Evolutionary conservation across 2,329 filamentous ascomycete species (phyloP).

Genomic region (Epichloe sp.): DNA sequence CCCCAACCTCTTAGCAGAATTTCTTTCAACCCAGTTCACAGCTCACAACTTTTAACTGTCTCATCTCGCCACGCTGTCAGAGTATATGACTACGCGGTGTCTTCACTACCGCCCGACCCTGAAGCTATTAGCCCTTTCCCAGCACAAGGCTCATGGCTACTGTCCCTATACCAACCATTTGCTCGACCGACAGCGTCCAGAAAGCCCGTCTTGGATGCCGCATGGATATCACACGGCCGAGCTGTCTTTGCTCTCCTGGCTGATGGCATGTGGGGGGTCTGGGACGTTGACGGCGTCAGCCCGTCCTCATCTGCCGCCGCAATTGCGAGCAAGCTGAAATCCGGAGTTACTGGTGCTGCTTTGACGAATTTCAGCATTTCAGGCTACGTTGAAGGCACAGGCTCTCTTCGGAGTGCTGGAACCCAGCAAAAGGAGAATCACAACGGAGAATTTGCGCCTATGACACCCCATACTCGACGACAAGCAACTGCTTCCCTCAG

Average conservation of each 20-base stretch:
- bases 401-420: slow-evolving; percentile 33
- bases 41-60: slow-evolving; percentile 44
- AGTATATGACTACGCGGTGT: slow-evolving; percentile 46
- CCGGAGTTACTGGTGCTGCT: slow-evolving; percentile 43
- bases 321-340: slow-evolving; percentile 35
- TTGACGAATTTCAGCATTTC: slow-evolving; percentile 43
- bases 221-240: slow-evolving; percentile 47
- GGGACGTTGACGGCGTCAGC: slow-evolving; percentile 49
- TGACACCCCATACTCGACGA: slow-evolving; percentile 49
- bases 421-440: slow-evolving; percentile 23
- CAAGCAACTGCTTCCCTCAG: slow-evolving; percentile 35
- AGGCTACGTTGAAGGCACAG: slow-evolving; percentile 48
- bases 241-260: slow-evolving; percentile 45
- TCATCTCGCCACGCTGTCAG: slow-evolving; percentile 42
- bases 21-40: slow-evolving; percentile 47
- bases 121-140: slow-evolving; percentile 37
- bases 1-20: slow-evolving; percentile 40
- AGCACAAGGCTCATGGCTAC: slow-evolving; percentile 48
- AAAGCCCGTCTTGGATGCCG: slow-evolving; percentile 48
- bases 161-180: slow-evolving; percentile 48
- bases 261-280: slow-evolving; percentile 56
- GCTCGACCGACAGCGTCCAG: slow-evolving; percentile 33
- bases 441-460: slow-evolving; percentile 43
- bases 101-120: slow-evolving; percentile 39
- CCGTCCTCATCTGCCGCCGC: slow-evolving; percentile 28